These are phyloP conservation scores for Amylocystis lapponica DNA, from an alignment of 768 basidiomycete species.

Conservation along the genomic window DNA sequence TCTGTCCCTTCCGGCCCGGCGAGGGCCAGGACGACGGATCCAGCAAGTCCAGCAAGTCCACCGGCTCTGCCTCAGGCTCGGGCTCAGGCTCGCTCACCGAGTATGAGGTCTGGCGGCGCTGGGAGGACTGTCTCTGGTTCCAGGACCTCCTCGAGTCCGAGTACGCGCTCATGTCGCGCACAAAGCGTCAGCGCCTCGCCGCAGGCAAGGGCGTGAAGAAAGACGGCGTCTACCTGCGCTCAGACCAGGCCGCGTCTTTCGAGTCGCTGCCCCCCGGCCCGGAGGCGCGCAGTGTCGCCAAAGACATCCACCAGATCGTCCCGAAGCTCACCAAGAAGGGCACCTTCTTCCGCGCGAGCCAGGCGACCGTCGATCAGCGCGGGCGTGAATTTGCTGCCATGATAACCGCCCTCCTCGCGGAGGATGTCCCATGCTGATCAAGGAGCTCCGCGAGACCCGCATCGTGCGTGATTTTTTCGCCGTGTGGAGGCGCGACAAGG, in stretches of 20 bases:
- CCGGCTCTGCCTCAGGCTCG: constrained; percentile 18
- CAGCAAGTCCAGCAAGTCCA: constrained; percentile 5
- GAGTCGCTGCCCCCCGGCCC: constrained; percentile 83
- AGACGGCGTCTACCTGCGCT: constrained; percentile 59
- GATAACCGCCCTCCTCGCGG: constrained; percentile 51
- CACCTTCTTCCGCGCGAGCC: constrained; percentile 65
- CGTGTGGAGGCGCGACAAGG: constrained; percentile 68
- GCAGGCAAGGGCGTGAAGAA: constrained; percentile 76
- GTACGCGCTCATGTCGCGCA: constrained; percentile 55
- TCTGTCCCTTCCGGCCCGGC: constrained; percentile 37
- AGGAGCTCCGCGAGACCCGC: constrained; percentile 54
- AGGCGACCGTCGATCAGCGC: constrained; percentile 59
- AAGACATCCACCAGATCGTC: constrained; percentile 58
- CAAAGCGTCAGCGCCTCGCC: constrained; percentile 60
- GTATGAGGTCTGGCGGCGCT: constrained; percentile 73
- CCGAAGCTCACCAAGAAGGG: constrained; percentile 69
- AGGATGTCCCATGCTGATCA: constrained; percentile 61
- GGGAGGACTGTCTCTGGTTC: constrained; percentile 80
- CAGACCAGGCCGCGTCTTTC: constrained; percentile 75
- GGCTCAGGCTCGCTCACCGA: constrained; percentile 29
- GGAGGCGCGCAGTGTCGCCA: constrained; percentile 68
- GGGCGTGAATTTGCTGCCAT: constrained; percentile 54
- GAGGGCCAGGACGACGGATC: constrained; percentile 11
- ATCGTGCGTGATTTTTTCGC: constrained; percentile 74
- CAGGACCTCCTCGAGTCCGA: constrained; percentile 65